A percentile compares a stretch with the other conserved stretches of the same genome.
These are phyloP conservation scores for Ogataea parapolymorpha DNA, from an alignment of 805 yeast genomes.

Conservation along the genomic window DNA sequence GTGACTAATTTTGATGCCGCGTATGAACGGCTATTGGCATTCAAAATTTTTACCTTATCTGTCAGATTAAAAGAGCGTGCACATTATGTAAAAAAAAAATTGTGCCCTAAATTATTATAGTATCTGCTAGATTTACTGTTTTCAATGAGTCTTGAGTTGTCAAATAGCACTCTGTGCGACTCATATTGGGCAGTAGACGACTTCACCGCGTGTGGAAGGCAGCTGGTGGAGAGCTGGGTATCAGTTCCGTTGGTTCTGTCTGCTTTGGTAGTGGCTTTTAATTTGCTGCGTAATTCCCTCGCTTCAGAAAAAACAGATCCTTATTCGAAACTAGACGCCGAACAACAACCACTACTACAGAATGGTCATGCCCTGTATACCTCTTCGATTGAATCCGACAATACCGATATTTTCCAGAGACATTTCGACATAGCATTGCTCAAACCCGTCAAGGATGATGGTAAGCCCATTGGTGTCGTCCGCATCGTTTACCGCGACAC, in stretches of 20 bases:
- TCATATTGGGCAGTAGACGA: slow-evolving; percentile 39
- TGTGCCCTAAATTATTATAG: not conserved
- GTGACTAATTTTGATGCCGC: not conserved
- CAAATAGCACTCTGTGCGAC: slow-evolving; percentile 16
- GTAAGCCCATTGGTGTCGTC: slow-evolving; percentile 56
- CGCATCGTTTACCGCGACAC: slow-evolving; percentile 45
- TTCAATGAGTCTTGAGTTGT: slow-evolving; percentile 1
- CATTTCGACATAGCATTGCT: slow-evolving; percentile 65
- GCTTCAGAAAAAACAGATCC: not conserved
- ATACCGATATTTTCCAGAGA: slow-evolving; percentile 27
- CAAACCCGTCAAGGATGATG: slow-evolving; percentile 53
- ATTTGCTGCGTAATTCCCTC: not conserved
- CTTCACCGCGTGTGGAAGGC: slow-evolving; percentile 45
- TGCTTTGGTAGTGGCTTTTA: slow-evolving; percentile 24
- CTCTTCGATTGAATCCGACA: slow-evolving; percentile 25
- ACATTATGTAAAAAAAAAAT: not conserved
- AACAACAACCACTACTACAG: slow-evolving; percentile 19
- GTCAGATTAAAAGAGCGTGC: not conserved
- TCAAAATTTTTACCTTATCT: not conserved
- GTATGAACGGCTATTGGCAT: not conserved
- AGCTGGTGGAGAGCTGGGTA: slow-evolving; percentile 32
- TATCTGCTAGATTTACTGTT: not conserved
- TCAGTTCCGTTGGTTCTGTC: slow-evolving; percentile 33
- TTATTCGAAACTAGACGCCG: slow-evolving; percentile 9
- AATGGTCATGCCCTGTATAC: slow-evolving; percentile 6